These are phyloP conservation scores for Gryganskiella cystojenkinii DNA, from an alignment of 192 early-diverging fungal genomes.

Conservation along the genomic window DNA sequence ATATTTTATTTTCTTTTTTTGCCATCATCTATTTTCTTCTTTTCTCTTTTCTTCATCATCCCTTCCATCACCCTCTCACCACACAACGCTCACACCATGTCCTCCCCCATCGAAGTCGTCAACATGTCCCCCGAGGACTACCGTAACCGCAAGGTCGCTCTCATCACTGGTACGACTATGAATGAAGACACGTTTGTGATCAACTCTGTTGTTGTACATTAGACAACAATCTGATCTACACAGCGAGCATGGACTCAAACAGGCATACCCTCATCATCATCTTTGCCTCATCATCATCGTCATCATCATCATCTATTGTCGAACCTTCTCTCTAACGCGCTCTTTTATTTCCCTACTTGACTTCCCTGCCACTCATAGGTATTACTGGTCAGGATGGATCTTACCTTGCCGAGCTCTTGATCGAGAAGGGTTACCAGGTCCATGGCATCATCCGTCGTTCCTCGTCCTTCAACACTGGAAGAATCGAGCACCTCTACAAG, in stretches of 20 bases:
- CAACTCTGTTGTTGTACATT: too few species aligned
- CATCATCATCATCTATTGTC: conserved; percentile 2
- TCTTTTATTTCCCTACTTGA: not conserved
- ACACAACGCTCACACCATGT: conserved; percentile 19
- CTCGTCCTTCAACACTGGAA: conserved; percentile 87
- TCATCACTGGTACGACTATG: conserved; percentile 67
- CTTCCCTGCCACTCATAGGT: conserved; percentile 53
- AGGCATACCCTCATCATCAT: not conserved
- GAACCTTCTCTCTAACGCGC: not conserved
- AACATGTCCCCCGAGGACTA: conserved; percentile 65
- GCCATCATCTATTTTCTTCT: not conserved
- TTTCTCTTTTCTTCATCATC: conserved; percentile 2
- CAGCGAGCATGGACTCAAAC: too few species aligned
- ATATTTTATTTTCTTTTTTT: too few species aligned
- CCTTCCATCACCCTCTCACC: not conserved
- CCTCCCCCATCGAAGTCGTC: conserved; percentile 47
- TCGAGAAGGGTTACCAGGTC: conserved; percentile 80
- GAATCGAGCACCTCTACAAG: conserved; percentile 83
- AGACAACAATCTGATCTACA: too few species aligned
- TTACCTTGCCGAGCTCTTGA: conserved; percentile 78
- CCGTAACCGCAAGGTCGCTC: conserved; percentile 66
- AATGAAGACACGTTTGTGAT: too few species aligned
- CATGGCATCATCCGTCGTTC: conserved; percentile 86
- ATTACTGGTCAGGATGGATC: conserved; percentile 88
- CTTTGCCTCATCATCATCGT: conserved; percentile 2